Conservation (phyloP, 108 stramenopile species). For the Nitzschia sp. region DNA sequence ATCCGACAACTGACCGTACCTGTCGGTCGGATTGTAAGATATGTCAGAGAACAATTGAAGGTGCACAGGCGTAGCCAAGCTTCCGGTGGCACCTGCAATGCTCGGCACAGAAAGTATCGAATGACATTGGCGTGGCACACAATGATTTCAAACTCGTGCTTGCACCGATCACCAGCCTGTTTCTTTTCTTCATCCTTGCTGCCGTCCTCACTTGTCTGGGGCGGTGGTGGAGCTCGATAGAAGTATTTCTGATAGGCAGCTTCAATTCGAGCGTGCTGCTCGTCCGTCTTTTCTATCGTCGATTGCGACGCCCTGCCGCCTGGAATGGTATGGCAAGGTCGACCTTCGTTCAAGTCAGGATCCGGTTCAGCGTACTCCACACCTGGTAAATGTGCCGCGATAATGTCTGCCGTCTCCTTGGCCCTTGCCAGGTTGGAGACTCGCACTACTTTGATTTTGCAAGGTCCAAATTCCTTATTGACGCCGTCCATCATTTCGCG, state of each 20-base stretch:
- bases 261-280: constrained; percentile 84
- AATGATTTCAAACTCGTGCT: constrained; percentile 92
- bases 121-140: constrained; percentile 97
- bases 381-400: constrained; percentile 59
- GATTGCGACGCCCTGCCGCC: constrained; percentile 59
- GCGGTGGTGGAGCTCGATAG: constrained; percentile 61
- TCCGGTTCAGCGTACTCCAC: constrained; percentile 67
- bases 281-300: constrained; percentile 62
- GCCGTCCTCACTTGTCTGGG: constrained; percentile 15
- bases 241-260: constrained; percentile 86
- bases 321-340: constrained; percentile 78
- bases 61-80: constrained; percentile 90
- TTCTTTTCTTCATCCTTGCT: constrained; percentile 18
- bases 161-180: constrained; percentile 24
- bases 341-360: constrained; percentile 84
- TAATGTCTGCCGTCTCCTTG: constrained; percentile 85
- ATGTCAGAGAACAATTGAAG: constrained; percentile 90
- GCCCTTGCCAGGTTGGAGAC: constrained; percentile 84
- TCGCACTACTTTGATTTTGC: constrained; percentile 72
- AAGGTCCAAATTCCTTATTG: constrained; percentile 66
- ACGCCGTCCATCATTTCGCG: constrained; percentile 64
- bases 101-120: constrained; percentile 91
- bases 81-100: constrained; percentile 91
- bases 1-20: constrained; percentile 86
- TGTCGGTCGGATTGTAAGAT: constrained; percentile 82